A percentile compares a stretch with the other conserved stretches of the same genome.
phyloP scores from a whole-genome alignment of 495 filamentous ascomycete genomes.

The Lophiostoma macrostomum region DNA sequence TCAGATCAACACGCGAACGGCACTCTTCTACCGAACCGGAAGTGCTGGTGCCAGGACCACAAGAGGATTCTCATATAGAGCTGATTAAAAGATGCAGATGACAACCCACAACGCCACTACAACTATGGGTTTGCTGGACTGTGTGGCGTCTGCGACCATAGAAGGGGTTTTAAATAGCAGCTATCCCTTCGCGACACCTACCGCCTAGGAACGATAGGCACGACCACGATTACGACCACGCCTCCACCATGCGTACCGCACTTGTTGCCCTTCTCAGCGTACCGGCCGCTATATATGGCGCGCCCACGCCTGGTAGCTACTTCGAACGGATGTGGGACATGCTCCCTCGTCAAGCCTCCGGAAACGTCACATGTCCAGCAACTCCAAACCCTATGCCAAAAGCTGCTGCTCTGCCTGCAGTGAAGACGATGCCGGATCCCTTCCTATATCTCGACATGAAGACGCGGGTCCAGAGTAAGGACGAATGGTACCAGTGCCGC shows the following conservation, averaged over 20 bases:
- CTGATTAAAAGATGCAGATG: neutral
- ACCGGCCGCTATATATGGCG: constrained; percentile 3
- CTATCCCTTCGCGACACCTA: too few species aligned
- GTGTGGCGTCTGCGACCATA: neutral
- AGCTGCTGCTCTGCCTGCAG: constrained; percentile 12
- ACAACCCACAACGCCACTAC: neutral
- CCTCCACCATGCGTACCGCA: constrained; percentile 14
- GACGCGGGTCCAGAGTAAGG: constrained; percentile 45
- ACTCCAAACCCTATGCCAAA: constrained; percentile 29
- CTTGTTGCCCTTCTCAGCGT: constrained; percentile 5
- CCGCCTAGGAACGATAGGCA: too few species aligned
- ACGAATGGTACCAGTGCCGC: constrained; percentile 52
- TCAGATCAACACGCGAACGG: neutral
- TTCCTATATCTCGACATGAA: constrained; percentile 51
- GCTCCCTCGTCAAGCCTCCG: constrained; percentile 13
- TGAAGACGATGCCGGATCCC: constrained; percentile 48
- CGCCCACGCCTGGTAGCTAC: constrained; percentile 3
- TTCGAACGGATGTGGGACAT: constrained; percentile 16
- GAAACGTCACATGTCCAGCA: constrained; percentile 23
- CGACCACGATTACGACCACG: too few species aligned
- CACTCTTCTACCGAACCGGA: constrained; percentile 6
- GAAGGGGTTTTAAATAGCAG: too few species aligned
- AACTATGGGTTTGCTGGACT: neutral
- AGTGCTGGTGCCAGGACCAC: neutral
- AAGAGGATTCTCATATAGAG: neutral